Evolutionary conservation across 371 early-diverging fungal species (phyloP).

Genomic region (Mucor lusitanicus): DNA sequence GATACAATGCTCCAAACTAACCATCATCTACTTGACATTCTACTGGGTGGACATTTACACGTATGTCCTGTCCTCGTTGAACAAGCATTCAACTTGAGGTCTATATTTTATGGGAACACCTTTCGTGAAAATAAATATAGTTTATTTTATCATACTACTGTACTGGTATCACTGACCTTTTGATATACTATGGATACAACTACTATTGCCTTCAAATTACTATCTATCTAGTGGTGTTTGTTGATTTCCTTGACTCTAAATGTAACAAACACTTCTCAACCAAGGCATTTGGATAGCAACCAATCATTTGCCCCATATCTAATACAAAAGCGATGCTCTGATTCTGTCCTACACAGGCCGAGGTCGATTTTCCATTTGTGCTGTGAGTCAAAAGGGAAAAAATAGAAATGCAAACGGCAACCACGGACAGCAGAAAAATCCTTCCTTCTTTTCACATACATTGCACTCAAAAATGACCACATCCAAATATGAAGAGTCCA

Average conservation of each 20-base stretch:
- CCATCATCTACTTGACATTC: too few relatives aligned
- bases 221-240: background rate
- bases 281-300: background rate
- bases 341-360: background rate
- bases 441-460: constrained; percentile 7
- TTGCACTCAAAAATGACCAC: constrained; percentile 47
- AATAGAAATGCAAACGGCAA: background rate
- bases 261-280: background rate
- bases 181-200: too few relatives aligned
- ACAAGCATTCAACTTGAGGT: too few relatives aligned
- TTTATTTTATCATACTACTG: too few relatives aligned
- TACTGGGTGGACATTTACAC: too few relatives aligned
- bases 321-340: background rate
- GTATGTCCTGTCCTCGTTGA: too few relatives aligned
- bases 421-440: background rate
- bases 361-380: constrained; percentile 1
- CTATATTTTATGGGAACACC: too few relatives aligned
- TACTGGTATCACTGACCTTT: too few relatives aligned
- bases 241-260: background rate
- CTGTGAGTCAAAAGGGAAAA: background rate
- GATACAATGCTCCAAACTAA: too few relatives aligned
- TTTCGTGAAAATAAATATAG: too few relatives aligned
- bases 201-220: background rate
- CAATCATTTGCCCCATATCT: background rate
- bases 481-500: constrained; percentile 61